Base-by-base conservation (phyloP, 1,139 yeast species). In the Nematodospora anomalae region DNA sequence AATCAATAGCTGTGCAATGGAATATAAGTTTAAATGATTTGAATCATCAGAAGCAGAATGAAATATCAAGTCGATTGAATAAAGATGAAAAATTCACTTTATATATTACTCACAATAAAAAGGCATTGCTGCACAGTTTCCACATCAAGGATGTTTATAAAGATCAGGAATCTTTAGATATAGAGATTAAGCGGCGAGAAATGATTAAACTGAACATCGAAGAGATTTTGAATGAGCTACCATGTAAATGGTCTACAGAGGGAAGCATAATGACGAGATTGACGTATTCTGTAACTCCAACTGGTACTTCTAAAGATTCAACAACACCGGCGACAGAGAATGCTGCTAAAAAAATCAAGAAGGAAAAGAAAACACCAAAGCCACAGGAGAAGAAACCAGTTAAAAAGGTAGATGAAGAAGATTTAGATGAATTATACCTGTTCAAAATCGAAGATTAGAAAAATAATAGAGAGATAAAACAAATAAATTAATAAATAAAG, bases 391-490 rank as follows among this genome's bases (percentile, higher is more conserved):
- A 55, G 30, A 46, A 44, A 26, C 38, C 33, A 26, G 11, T n/a
- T 16, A 39, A 51, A 36, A 49, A 41, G 37, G 37, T 28, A 4
- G 23, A 26, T 38, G 69, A 62, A 26, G 64, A 61, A 3, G 72
- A 69, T 36, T 58, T 70, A 42, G 76, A 71, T 44, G 52, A 67
- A 11, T 53, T 71, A 42, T 71, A 71, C 45, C 64, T 57, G 59
- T 56, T 71, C 39, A 70, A 70, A 42, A 61, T 69, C 21, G 73
- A 64, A 38, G 71, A 66, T 35, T 67, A 49, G 35, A 32, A 8
- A 12, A 4, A 37, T 14, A 27, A 13, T 8, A 35, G 15, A 4
- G 16, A 31, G 13, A 30, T 22, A 23, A 30, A 28, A 18, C 12
- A 4, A 21, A 24, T 6, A 13, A 24, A 22, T 30, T 28, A 21